Evolutionary conservation across 1,284 basidiomycete genomes (phyloP).

Genomic region (Rhodotorula sp.): DNA sequence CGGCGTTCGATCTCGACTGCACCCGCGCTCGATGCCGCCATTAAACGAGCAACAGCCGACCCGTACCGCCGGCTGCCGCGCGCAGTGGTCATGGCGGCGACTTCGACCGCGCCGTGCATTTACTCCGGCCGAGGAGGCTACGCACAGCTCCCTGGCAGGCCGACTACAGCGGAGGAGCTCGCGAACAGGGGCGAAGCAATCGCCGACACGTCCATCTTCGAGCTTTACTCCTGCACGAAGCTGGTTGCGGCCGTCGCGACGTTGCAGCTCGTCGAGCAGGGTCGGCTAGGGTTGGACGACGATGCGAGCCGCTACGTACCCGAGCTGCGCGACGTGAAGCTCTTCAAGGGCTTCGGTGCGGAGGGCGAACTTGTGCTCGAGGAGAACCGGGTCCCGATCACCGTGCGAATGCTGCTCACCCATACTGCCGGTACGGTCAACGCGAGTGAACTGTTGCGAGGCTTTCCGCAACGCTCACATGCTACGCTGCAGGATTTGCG

Average conservation of each 20-base stretch:
- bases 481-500: not conserved
- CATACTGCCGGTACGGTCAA: slow-evolving; percentile 14
- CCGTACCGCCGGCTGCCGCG: slow-evolving; percentile 3
- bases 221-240: slow-evolving; percentile 3
- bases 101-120: not conserved
- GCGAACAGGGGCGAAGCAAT: not conserved
- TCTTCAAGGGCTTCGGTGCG: slow-evolving; percentile 6
- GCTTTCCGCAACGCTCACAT: not conserved
- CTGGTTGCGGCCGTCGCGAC: slow-evolving; percentile 19
- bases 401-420: slow-evolving; percentile 15
- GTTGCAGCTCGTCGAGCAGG: slow-evolving; percentile 30
- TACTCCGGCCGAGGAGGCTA: slow-evolving; percentile 1
- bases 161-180: not conserved
- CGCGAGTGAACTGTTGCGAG: too few relatives aligned
- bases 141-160: not conserved
- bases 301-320: slow-evolving; percentile 17
- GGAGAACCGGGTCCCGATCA: not conserved
- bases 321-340: slow-evolving; percentile 12
- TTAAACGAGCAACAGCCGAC: not conserved
- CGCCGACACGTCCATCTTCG: slow-evolving; percentile 2
- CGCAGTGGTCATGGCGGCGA: not conserved
- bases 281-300: slow-evolving; percentile 14
- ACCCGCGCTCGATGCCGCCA: not conserved
- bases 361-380: slow-evolving; percentile 8
- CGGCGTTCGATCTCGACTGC: not conserved